Conservation (phyloP, 495 filamentous ascomycete genomes). For the Hypoxylon rickii region DNA sequence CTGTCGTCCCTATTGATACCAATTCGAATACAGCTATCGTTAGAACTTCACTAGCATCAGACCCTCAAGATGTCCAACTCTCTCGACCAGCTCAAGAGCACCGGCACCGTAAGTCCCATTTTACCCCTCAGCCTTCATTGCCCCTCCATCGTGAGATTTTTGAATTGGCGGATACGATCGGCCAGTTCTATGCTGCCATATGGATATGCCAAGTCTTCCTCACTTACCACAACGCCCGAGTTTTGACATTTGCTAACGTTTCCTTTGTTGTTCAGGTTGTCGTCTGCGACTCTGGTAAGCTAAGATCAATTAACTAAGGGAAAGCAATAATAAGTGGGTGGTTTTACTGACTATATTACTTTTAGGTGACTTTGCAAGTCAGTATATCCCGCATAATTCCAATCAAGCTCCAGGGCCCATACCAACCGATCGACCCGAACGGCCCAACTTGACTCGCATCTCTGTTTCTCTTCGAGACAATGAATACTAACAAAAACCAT, state of each 20-base stretch:
- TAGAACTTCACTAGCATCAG: constrained; percentile 16
- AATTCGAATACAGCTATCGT: not conserved
- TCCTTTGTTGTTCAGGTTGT: constrained; percentile 64
- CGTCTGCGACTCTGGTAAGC: constrained; percentile 94
- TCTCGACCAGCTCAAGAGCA: constrained; percentile 94
- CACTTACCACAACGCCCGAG: not conserved
- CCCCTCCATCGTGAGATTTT: constrained; percentile 40
- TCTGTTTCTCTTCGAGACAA: not conserved
- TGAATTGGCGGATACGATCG: constrained; percentile 14
- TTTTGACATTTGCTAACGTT: constrained; percentile 33
- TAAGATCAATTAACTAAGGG: constrained; percentile 8
- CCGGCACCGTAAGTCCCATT: constrained; percentile 80
- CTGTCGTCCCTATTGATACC: not conserved
- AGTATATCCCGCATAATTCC: constrained; percentile 46
- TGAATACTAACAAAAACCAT: constrained; percentile 44
- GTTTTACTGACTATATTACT: constrained; percentile 26
- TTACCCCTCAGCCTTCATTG: constrained; percentile 46
- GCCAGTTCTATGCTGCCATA: constrained; percentile 1
- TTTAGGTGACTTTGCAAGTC: constrained; percentile 79
- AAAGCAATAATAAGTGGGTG: constrained; percentile 14
- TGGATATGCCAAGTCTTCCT: constrained; percentile 9
- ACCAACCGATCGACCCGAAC: not conserved
- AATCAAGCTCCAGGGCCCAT: not conserved
- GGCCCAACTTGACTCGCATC: not conserved
- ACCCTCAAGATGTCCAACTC: constrained; percentile 73